Evolutionary conservation across 768 basidiomycete species (phyloP).

Genomic region (Pleurotus cornucopiae): DNA sequence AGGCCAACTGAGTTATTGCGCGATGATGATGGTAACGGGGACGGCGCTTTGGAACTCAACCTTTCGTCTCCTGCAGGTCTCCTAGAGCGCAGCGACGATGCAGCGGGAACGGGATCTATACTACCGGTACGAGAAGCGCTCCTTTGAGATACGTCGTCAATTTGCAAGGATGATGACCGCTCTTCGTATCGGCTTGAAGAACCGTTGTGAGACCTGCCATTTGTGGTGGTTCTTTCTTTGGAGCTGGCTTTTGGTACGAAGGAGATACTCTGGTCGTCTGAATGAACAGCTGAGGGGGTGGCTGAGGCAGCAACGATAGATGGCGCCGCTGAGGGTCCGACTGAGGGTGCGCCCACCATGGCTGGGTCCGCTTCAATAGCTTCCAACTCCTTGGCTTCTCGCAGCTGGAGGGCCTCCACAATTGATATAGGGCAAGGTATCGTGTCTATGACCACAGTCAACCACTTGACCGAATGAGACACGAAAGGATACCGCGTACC

Average conservation of each 20-base stretch:
- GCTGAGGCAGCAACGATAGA: conserved; percentile 17
- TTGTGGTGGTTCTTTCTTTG: conserved; percentile 22
- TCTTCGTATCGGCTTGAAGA: conserved; percentile 18
- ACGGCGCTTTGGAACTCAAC: neutral
- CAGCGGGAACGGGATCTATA: neutral
- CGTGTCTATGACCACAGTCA: conserved; percentile 41
- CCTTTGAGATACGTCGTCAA: neutral
- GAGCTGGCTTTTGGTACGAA: conserved; percentile 20
- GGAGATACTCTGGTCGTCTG: conserved; percentile 12
- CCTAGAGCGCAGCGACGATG: neutral
- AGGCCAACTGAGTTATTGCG: conserved; percentile 2
- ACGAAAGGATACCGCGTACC: conserved; percentile 31
- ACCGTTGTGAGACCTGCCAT: conserved; percentile 26
- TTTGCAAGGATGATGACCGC: neutral
- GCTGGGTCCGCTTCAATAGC: conserved; percentile 59
- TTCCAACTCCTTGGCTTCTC: conserved; percentile 48
- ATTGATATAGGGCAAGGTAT: conserved; percentile 62
- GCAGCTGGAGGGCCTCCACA: conserved; percentile 53
- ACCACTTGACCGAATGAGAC: conserved; percentile 7
- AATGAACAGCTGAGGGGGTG: conserved; percentile 1
- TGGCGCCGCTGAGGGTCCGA: conserved; percentile 19
- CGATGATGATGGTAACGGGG: neutral
- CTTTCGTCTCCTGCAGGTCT: neutral
- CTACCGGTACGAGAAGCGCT: conserved; percentile 6
- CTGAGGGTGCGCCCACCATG: conserved; percentile 28